Base-by-base conservation (phyloP, 108 stramenopile genomes). In the Skeletonema menzelii region DNA sequence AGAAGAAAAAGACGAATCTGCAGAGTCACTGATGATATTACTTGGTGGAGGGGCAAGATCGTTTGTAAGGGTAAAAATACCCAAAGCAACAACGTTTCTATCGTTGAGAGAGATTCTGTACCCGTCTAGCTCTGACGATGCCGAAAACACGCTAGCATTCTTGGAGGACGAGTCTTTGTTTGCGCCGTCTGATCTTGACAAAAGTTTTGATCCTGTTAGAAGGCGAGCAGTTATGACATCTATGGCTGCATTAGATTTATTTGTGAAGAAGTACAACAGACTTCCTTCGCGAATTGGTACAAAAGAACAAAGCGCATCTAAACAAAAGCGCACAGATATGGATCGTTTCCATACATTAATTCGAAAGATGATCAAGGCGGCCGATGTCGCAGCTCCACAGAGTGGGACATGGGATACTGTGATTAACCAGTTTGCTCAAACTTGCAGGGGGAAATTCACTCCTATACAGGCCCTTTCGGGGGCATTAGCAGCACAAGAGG, bases 401-500 rank as follows among this genome's bases (percentile, higher is more conserved):
- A 31, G 67, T 27, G 63, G 74, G 22, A 32, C 42, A 61, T 62
- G 32, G 69, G 65, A 75, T 2, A 46, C 42, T 35, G 53, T 82
- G 38, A 53, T 68, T 12, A 67, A 56, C 34, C 38, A 72, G 67
- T 76, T 93, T 83, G 84, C 65, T 69, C 34, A 65, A 47, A 37
- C 83, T 27, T 92, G 88, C 68, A 72, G 80, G 30, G 95, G 82
- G 0, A 95, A 95, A 65, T 88, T 95, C 47, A 79, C 82, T 30
- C 95, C 95, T 10, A 44, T 95, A 1, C 92, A 93, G 64, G 89
- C 86, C 3, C 66, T 93, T 10, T 81, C 84, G 44, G 95, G 92
- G 20, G 95, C 95, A 24, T 67, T 95, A 30, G 89, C 88, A 56
- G 86, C 95, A 15, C 95, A 95, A 70, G 95, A 95, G 76, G 89